Conservation (phyloP, 2,329 filamentous ascomycete genomes). For the Allantophomopsis lycopodina region DNA sequence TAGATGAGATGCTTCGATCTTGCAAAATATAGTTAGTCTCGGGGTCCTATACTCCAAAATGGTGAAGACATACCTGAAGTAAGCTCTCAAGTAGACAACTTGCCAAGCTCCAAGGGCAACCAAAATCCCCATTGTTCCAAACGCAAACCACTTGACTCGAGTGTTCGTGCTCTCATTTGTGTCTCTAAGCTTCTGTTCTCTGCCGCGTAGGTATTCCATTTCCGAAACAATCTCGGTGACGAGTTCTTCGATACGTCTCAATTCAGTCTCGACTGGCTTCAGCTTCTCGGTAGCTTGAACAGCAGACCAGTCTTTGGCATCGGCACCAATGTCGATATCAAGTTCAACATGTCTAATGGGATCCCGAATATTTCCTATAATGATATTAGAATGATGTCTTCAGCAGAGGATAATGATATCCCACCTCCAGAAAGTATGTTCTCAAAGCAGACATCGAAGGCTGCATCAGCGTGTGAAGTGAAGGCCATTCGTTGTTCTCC, state of each 20-base stretch:
- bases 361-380: constrained; percentile 9
- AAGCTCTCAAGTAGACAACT: constrained; percentile 92
- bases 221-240: constrained; percentile 78
- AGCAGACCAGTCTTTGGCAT: constrained; percentile 90
- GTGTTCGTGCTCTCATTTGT: constrained; percentile 99
- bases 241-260: constrained; percentile 84
- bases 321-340: constrained; percentile 21
- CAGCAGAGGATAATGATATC: constrained; percentile 19
- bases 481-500: constrained; percentile 80
- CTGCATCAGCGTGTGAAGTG: constrained; percentile 79
- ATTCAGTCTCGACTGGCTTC: constrained; percentile 89
- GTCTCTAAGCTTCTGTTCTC: constrained; percentile 92
- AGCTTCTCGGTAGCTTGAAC: constrained; percentile 96
- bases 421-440: constrained; percentile 62
- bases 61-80: constrained; percentile 57
- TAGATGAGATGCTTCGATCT: constrained; percentile 50
- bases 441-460: constrained; percentile 95
- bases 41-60: constrained; percentile 6
- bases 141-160: constrained; percentile 96
- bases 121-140: constrained; percentile 84
- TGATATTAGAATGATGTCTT: not conserved
- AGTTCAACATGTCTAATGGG: constrained; percentile 48
- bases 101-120: constrained; percentile 89
- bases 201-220: constrained; percentile 85
- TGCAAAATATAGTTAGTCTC: constrained; percentile 1